phyloP scores from a whole-genome alignment of 2,329 filamentous ascomycete species.

The Claviceps cyperi region DNA sequence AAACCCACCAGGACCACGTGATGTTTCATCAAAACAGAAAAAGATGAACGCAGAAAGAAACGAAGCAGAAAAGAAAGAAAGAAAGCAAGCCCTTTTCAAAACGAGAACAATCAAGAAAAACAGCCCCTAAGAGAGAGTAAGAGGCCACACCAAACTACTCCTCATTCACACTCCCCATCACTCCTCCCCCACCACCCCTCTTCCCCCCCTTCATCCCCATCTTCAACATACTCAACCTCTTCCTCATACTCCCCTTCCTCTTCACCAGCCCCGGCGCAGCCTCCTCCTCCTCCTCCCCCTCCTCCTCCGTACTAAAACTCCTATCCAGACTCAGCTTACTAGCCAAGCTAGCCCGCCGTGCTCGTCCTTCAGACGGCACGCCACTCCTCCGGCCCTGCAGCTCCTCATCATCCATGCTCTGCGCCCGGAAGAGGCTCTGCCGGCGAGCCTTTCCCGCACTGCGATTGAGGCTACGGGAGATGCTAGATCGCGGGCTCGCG shows the following conservation, averaged over 20 bases:
- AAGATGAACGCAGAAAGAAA: too few species aligned
- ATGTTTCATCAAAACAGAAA: too few species aligned
- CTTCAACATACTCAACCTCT: conserved; percentile 64
- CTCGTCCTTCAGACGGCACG: conserved; percentile 1
- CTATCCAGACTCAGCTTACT: conserved; percentile 17
- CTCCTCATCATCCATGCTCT: conserved; percentile 17
- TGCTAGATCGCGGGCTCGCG: conserved; percentile 19
- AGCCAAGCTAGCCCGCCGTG: conserved; percentile 11
- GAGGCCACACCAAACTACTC: conserved; percentile 23
- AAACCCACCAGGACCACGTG: too few species aligned
- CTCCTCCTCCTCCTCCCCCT: background rate
- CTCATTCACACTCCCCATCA: conserved; percentile 42
- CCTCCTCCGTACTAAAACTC: conserved; percentile 10
- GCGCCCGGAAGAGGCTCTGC: conserved; percentile 31
- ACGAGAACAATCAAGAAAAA: background rate
- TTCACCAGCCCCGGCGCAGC: conserved; percentile 16
- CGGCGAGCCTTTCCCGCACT: conserved; percentile 20
- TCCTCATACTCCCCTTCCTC: conserved; percentile 53
- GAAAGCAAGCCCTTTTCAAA: background rate
- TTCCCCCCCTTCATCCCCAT: conserved; percentile 56
- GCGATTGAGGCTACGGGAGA: conserved; percentile 14
- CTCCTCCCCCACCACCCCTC: conserved; percentile 28
- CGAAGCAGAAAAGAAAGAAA: background rate
- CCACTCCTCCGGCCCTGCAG: conserved; percentile 3
- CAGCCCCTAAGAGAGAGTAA: background rate